Percentiles rank a stretch among this genome's conserved stretches.
phyloP scores from a whole-genome alignment of 805 yeast genomes.

The Candida parachauliodes region DNA sequence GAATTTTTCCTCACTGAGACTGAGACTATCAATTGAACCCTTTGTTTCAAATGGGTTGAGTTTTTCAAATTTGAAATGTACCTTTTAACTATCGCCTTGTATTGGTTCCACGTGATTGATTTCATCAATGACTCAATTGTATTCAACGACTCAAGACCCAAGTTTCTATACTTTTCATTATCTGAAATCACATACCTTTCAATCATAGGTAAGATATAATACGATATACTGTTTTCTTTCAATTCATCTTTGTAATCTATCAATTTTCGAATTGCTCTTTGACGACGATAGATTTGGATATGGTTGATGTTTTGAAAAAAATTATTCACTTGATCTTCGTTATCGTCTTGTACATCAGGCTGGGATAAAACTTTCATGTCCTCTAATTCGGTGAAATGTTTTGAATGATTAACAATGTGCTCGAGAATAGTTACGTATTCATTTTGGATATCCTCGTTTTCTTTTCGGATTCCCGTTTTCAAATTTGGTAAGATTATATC shows the following conservation, averaged over 20 bases:
- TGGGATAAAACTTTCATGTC: conserved; percentile 62
- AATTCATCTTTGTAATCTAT: conserved; percentile 46
- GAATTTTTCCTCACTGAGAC: conserved; percentile 35
- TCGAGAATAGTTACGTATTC: conserved; percentile 68
- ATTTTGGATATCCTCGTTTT: conserved; percentile 57
- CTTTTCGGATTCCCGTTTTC: conserved; percentile 60
- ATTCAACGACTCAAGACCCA: conserved; percentile 62
- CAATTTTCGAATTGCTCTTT: conserved; percentile 72
- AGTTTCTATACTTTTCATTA: conserved; percentile 54
- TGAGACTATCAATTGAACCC: conserved; percentile 56
- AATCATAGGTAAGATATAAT: conserved; percentile 77
- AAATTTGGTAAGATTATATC: conserved; percentile 60
- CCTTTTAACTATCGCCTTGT: conserved; percentile 67
- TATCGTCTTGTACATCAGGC: conserved; percentile 54
- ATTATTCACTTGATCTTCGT: conserved; percentile 57
- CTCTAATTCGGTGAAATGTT: conserved; percentile 46
- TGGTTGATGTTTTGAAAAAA: conserved; percentile 76
- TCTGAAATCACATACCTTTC: conserved; percentile 70
- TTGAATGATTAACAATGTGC: conserved; percentile 49
- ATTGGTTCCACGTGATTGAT: conserved; percentile 74
- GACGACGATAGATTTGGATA: conserved; percentile 82
- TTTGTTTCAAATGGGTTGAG: conserved; percentile 44
- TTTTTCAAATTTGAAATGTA: conserved; percentile 48
- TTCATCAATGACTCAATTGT: conserved; percentile 58
- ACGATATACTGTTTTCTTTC: conserved; percentile 60